Conservation (phyloP, 805 yeast genomes). For the Nakazawaea siamensis region DNA sequence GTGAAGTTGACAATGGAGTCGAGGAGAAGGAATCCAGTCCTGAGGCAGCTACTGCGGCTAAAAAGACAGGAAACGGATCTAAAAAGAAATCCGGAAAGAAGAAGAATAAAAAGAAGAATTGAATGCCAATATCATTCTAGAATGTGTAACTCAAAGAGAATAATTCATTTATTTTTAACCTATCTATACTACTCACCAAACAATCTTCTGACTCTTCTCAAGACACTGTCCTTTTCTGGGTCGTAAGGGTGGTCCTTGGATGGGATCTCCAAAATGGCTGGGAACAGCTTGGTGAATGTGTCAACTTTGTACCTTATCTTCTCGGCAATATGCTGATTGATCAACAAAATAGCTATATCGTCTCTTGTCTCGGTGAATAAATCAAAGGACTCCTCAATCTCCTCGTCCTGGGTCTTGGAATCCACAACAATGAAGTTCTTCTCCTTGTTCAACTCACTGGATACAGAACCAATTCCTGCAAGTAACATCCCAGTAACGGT, state of each 20-base stretch:
- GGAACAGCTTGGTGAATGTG: constrained; percentile 81
- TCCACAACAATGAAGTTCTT: constrained; percentile 80
- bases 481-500: constrained; percentile 91
- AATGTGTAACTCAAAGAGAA: no score
- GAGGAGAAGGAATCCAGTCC: no score
- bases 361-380: constrained; percentile 66
- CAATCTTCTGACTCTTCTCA: constrained; percentile 88
- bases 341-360: constrained; percentile 87
- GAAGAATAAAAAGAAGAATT: constrained; percentile 12
- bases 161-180: background rate
- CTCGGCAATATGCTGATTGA: constrained; percentile 94
- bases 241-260: constrained; percentile 98
- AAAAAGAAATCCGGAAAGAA: constrained; percentile 3
- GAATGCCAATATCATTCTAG: constrained; percentile 22
- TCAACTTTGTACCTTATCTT: constrained; percentile 78
- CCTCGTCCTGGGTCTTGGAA: constrained; percentile 68
- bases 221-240: constrained; percentile 94
- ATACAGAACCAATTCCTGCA: constrained; percentile 92
- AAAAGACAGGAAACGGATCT: no score
- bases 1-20: constrained; percentile 6
- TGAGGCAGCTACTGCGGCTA: no score
- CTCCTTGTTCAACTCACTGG: constrained; percentile 44
- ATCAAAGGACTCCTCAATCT: constrained; percentile 67
- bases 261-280: constrained; percentile 94
- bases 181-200: constrained; percentile 66